Percentiles rank a stretch among this genome's conserved stretches.
Evolutionary conservation across 345 rosid species (phyloP).

Genomic region (Geranium rotundifolium): DNA sequence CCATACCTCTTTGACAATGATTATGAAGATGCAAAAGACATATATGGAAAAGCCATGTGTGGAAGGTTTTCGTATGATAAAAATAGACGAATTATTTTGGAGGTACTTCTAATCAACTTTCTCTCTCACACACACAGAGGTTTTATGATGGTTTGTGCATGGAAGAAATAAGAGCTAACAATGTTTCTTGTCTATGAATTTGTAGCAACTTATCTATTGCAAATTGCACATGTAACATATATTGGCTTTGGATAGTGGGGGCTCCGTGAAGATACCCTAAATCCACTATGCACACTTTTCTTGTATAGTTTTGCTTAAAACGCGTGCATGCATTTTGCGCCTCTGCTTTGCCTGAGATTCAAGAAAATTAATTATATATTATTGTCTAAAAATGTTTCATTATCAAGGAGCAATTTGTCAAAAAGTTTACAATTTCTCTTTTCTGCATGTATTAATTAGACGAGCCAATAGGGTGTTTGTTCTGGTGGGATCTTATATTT

Average conservation of each 20-base stretch:
- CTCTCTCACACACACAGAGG: not conserved
- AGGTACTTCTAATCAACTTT: slow-evolving; percentile 33
- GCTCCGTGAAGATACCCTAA: too few relatives aligned
- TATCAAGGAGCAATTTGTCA: not conserved
- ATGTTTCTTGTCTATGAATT: not conserved
- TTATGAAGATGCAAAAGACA: slow-evolving; percentile 89
- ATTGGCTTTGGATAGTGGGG: not conserved
- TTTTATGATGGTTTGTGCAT: not conserved
- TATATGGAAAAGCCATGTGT: slow-evolving; percentile 57
- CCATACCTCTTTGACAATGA: slow-evolving; percentile 88
- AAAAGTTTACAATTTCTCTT: too few relatives aligned
- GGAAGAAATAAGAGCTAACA: not conserved
- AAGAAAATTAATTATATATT: not conserved
- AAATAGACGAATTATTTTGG: slow-evolving; percentile 65
- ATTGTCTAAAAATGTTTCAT: not conserved
- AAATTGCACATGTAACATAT: not conserved
- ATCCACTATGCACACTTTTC: too few relatives aligned
- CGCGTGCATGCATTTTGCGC: not conserved
- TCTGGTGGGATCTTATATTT: not conserved
- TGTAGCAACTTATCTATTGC: not conserved
- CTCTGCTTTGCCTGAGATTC: not conserved
- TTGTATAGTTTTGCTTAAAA: too few relatives aligned
- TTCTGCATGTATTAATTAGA: not conserved
- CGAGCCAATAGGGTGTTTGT: not conserved
- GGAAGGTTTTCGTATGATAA: slow-evolving; percentile 81